A percentile compares a stretch with the other conserved stretches of the same genome.
Evolutionary conservation across 495 filamentous ascomycete genomes (phyloP).

Genomic region (Bombardia bombarda): DNA sequence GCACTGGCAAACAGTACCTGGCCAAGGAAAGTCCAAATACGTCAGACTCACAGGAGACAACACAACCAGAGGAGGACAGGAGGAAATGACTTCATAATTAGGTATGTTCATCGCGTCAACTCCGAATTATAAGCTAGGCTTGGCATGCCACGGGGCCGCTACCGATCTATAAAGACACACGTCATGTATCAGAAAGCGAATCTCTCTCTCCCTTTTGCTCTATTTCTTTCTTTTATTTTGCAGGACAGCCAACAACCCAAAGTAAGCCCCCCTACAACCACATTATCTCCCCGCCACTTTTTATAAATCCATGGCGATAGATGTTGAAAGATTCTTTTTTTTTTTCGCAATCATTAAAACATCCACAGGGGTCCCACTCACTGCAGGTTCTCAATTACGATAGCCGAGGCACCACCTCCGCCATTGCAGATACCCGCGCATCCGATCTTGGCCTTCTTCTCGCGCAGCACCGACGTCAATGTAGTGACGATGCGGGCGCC

Average conservation of each 20-base stretch:
- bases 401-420: conserved; percentile 84
- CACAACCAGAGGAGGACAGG: too few relatives aligned
- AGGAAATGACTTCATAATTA: too few relatives aligned
- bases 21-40: too few relatives aligned
- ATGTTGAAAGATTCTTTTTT: too few relatives aligned
- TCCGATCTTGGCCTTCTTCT: conserved; percentile 88
- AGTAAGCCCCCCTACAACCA: too few relatives aligned
- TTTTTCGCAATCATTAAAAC: too few relatives aligned
- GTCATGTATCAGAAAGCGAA: conserved; percentile 12
- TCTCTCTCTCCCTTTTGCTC: not conserved
- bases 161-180: conserved; percentile 12
- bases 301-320: too few relatives aligned
- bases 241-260: too few relatives aligned
- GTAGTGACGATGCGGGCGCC: conserved; percentile 93
- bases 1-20: too few relatives aligned
- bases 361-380: conserved; percentile 25
- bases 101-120: too few relatives aligned
- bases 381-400: conserved; percentile 72
- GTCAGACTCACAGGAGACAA: too few relatives aligned
- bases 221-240: not conserved
- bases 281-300: too few relatives aligned
- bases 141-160: conserved; percentile 7
- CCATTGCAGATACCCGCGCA: conserved; percentile 96
- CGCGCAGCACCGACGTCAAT: conserved; percentile 76
- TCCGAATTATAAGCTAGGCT: conserved; percentile 21